A percentile compares a stretch with the other conserved stretches of the same genome.
Evolutionary conservation across 2,329 filamentous ascomycete species (phyloP).

Genomic region (Colletotrichum sp.): DNA sequence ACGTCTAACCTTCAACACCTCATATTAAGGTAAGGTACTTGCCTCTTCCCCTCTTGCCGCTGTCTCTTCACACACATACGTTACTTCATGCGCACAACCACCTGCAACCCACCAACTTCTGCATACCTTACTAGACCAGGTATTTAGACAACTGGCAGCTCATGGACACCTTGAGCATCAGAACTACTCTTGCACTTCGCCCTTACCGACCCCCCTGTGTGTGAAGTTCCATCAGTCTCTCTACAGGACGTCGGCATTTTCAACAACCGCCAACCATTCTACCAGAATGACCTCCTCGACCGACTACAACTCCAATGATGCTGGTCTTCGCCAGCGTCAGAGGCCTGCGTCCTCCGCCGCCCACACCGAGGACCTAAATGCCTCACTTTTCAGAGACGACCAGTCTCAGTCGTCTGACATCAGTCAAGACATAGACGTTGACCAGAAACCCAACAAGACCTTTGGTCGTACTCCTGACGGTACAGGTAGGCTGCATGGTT

Average conservation of each 20-base stretch:
- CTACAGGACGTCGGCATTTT: background rate
- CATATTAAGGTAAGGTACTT: background rate
- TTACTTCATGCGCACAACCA: background rate
- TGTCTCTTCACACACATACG: background rate
- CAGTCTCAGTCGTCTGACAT: background rate
- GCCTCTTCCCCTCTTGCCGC: background rate
- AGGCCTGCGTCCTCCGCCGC: background rate
- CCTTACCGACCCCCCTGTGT: conserved; percentile 19
- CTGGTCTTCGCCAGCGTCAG: conserved; percentile 17
- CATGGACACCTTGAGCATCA: conserved; percentile 18
- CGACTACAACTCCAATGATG: conserved; percentile 12
- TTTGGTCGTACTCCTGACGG: conserved; percentile 92
- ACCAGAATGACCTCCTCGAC: conserved; percentile 25
- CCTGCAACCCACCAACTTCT: background rate
- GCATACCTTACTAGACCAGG: background rate
- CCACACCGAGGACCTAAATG: background rate
- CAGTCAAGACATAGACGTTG: background rate
- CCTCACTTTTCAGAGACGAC: background rate
- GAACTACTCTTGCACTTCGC: conserved; percentile 11
- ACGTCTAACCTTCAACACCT: background rate
- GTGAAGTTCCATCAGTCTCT: conserved; percentile 1
- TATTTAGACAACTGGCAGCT: conserved; percentile 13
- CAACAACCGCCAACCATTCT: background rate
- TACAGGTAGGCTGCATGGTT: conserved; percentile 68
- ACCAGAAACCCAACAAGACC: conserved; percentile 67